Evolutionary conservation across 495 filamentous ascomycete species (phyloP).

Genomic region (Aspergillus affinis): DNA sequence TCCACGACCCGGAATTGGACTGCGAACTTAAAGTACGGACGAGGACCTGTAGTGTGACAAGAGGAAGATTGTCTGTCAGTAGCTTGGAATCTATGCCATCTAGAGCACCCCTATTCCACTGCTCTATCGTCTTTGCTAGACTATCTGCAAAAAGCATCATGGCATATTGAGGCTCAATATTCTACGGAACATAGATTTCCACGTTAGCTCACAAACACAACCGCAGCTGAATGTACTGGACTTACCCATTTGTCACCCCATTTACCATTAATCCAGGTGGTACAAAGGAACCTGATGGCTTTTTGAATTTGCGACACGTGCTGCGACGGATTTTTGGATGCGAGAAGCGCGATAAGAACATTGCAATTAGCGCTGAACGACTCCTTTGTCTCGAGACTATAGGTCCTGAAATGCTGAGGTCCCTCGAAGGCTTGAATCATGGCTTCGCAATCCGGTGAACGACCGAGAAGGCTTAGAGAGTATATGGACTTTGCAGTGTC

Average conservation of each 20-base stretch:
- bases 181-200: no score
- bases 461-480: conserved; percentile 29
- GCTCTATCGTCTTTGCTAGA: neutral
- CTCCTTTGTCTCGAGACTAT: conserved; percentile 34
- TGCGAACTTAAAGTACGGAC: no score
- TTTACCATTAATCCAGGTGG: conserved; percentile 22
- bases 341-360: conserved; percentile 37
- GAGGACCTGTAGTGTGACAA: no score
- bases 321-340: conserved; percentile 13
- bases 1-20: neutral
- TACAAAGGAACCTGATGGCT: conserved; percentile 24
- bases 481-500: conserved; percentile 47
- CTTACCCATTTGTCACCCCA: conserved; percentile 30
- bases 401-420: conserved; percentile 39
- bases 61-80: no score
- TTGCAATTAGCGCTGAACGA: conserved; percentile 48
- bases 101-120: neutral
- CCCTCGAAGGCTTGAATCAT: conserved; percentile 38
- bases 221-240: no score
- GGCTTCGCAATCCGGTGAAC: conserved; percentile 18
- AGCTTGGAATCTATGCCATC: no score
- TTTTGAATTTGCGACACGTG: conserved; percentile 17
- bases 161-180: conserved; percentile 2
- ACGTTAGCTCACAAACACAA: no score
- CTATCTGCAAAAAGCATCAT: conserved; percentile 2